These are phyloP conservation scores for Blastomyces parvus DNA, from an alignment of 2,329 filamentous ascomycete genomes.

Conservation along the genomic window DNA sequence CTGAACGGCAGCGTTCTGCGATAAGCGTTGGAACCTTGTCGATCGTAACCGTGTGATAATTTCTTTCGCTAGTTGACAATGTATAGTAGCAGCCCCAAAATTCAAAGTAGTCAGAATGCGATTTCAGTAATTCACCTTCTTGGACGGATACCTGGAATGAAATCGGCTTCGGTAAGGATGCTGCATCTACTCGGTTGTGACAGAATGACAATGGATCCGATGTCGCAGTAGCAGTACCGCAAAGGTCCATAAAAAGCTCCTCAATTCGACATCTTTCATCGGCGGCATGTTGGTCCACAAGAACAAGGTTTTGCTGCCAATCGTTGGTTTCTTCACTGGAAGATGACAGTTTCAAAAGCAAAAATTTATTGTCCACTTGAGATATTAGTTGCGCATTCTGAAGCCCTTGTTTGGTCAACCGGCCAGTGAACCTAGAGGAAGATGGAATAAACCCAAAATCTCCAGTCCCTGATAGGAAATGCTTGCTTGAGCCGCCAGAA, in stretches of 20 bases:
- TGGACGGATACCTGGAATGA: slow-evolving; percentile 53
- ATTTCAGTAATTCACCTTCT: slow-evolving; percentile 53
- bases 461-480: not conserved
- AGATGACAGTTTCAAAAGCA: slow-evolving; percentile 49
- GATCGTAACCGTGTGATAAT: slow-evolving; percentile 38
- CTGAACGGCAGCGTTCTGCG: slow-evolving; percentile 60
- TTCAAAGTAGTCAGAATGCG: slow-evolving; percentile 49
- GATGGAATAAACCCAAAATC: slow-evolving; percentile 2
- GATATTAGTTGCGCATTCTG: slow-evolving; percentile 55
- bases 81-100: slow-evolving; percentile 66
- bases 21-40: slow-evolving; percentile 60
- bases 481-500: not conserved
- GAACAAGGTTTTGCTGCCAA: slow-evolving; percentile 46
- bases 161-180: slow-evolving; percentile 43
- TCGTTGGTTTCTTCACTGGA: slow-evolving; percentile 2
- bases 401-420: slow-evolving; percentile 55
- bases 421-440: slow-evolving; percentile 9
- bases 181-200: slow-evolving; percentile 19
- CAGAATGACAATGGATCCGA: slow-evolving; percentile 4
- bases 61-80: slow-evolving; percentile 21
- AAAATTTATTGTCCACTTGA: slow-evolving; percentile 86
- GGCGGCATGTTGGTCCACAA: slow-evolving; percentile 90
- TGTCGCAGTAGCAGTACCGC: slow-evolving; percentile 21
- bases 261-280: slow-evolving; percentile 83
- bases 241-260: slow-evolving; percentile 53